Evolutionary conservation across 805 yeast species (phyloP), one percentile per base, ranked within the genome.

Genomic region (Hanseniaspora hatyaiensis): DNA sequence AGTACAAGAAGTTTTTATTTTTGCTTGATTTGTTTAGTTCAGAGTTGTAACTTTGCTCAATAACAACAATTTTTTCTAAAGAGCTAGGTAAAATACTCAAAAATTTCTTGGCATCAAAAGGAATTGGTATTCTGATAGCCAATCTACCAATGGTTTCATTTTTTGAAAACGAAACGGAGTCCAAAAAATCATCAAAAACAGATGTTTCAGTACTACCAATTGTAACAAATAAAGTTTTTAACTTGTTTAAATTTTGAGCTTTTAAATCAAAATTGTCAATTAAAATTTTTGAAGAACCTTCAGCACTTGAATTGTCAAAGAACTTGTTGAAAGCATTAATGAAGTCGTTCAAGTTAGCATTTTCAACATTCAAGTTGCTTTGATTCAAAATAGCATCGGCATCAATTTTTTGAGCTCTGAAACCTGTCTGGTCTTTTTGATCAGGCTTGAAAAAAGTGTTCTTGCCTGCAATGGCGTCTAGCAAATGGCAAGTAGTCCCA

Each of bases 221-320:
- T n/a, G 79, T 70, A 29, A 87, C 89, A 61, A 83, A 79, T n/a
- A 88, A 83, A 20, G 81, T 75, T 38, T 74, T 75, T 8, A 95
- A 80, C 48, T 69, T 63, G 47, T 69, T 68, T 46, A 96, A 96
- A 51, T 32, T 16, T 13, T 20, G 6, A 9, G 42, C 20, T 13
- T 37, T 45, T 4, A 45, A 37, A 16, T 45, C 49, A 31, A 45
- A 45, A 30, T 45, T 45, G n/a, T 45, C 38, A 37, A 45, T 34
- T 1, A 24, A n/a, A 33, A 19, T 9, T 24, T 34, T 26, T n/a
- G 38, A 29, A 8, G 29, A 34, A 43, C 11, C 22, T 8, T 34
- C 22, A n/a, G 38, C 22, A 22, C 34, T n/a, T 3, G 33, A 29
- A 34, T 23, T 20, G 16, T 26, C 37, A 26, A 37, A 37, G 16